A percentile compares a stretch with the other conserved stretches of the same genome.
Evolutionary conservation across 2,329 filamentous ascomycete species (phyloP).

Genomic region (Fusarium chaquense): DNA sequence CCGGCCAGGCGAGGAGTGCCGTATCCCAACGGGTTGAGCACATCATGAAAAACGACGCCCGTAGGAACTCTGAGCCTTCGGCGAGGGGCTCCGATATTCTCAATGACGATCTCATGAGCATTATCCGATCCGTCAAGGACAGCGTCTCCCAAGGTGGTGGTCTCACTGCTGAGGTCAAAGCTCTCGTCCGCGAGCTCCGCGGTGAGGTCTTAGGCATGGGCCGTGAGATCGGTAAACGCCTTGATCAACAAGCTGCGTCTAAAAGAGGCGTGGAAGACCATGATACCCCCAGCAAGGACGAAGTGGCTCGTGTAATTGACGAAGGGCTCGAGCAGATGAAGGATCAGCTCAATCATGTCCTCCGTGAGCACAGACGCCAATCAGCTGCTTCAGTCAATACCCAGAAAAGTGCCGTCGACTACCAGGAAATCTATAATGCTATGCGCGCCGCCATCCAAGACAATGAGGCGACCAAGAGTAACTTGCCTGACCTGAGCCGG

Average conservation of each 20-base stretch:
- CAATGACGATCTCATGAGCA: slow-evolving; percentile 83
- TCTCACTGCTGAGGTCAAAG: slow-evolving; percentile 91
- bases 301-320: slow-evolving; percentile 81
- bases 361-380: slow-evolving; percentile 79
- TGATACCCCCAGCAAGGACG: slow-evolving; percentile 70
- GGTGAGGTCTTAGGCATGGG: slow-evolving; percentile 97
- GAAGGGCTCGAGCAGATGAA: slow-evolving; percentile 85
- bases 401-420: slow-evolving; percentile 73
- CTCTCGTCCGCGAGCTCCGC: slow-evolving; percentile 86
- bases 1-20: slow-evolving; percentile 48
- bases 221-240: slow-evolving; percentile 84
- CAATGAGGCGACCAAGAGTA: slow-evolving; percentile 60
- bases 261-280: slow-evolving; percentile 59
- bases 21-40: slow-evolving; percentile 59
- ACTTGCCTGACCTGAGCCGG: slow-evolving; percentile 67
- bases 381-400: slow-evolving; percentile 73
- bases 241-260: slow-evolving; percentile 75
- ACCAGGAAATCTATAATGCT: slow-evolving; percentile 86
- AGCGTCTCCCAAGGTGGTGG: slow-evolving; percentile 90
- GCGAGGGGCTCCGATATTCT: slow-evolving; percentile 65
- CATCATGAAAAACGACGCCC: slow-evolving; percentile 58
- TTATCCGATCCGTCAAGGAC: slow-evolving; percentile 89
- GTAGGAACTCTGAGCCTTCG: slow-evolving; percentile 60
- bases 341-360: slow-evolving; percentile 82
- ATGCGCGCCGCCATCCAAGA: slow-evolving; percentile 81